These are phyloP conservation scores for Pseudogymnoascus sp. DNA, from an alignment of 2,329 filamentous ascomycete species.

Conservation along the genomic window DNA sequence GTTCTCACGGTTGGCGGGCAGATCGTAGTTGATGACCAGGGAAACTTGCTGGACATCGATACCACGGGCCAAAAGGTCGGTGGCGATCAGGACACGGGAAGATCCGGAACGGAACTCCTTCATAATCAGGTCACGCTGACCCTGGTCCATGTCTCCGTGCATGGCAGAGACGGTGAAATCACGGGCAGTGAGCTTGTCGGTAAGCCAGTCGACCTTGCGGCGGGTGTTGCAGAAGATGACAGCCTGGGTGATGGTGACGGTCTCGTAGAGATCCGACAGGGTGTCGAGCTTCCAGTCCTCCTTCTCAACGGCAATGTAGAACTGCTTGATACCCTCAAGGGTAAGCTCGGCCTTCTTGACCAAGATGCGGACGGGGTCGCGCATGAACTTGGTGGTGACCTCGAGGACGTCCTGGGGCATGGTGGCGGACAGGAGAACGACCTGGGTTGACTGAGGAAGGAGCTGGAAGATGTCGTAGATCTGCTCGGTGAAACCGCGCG, in stretches of 20 bases:
- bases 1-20: conserved; percentile 98
- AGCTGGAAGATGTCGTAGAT: conserved; percentile 99
- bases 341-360: conserved; percentile 99
- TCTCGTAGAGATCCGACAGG: conserved; percentile 97
- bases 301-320: conserved; percentile 99
- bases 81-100: conserved; percentile 97
- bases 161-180: conserved; percentile 99
- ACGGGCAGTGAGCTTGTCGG: conserved; percentile 95
- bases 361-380: conserved; percentile 94
- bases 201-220: conserved; percentile 99
- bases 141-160: conserved; percentile 99
- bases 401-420: conserved; percentile 99
- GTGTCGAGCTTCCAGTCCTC: conserved; percentile 99
- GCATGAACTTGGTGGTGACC: conserved; percentile 99
- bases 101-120: conserved; percentile 99
- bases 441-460: conserved; percentile 94
- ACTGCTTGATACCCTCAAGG: conserved; percentile 99
- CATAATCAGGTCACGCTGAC: conserved; percentile 98
- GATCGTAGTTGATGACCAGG: conserved; percentile 99
- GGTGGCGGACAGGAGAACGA: conserved; percentile 94
- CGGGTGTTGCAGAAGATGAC: conserved; percentile 99
- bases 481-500: conserved; percentile 99
- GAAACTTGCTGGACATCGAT: conserved; percentile 99
- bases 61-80: conserved; percentile 95
- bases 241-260: conserved; percentile 97